A percentile compares a stretch with the other conserved stretches of the same genome.
Conservation (phyloP, 345 rosid genomes). For the Gossypium anomalum region DNA sequence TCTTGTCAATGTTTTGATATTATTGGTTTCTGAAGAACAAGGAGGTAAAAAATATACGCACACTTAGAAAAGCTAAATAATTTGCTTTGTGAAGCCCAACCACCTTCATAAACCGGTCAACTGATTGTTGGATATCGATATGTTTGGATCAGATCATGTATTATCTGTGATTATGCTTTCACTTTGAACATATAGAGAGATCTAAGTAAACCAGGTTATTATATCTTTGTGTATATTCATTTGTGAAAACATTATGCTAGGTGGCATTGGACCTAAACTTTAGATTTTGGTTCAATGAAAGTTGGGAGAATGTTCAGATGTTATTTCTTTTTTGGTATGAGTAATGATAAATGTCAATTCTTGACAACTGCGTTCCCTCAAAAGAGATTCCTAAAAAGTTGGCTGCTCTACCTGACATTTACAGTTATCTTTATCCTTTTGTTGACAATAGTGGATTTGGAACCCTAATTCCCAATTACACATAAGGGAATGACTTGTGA, state of each 20-base stretch:
- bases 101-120: not conserved
- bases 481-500: not conserved
- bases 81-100: slow-evolving; percentile 1
- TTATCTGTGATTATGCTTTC: not conserved
- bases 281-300: slow-evolving; percentile 7
- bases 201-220: not conserved
- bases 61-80: not conserved
- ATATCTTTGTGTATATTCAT: not conserved
- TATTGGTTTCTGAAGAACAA: slow-evolving; percentile 7
- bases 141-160: not conserved
- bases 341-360: slow-evolving; percentile 18
- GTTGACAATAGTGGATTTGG: not conserved
- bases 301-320: slow-evolving; percentile 16
- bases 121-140: slow-evolving; percentile 3
- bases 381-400: slow-evolving; percentile 14
- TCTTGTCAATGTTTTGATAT: slow-evolving; percentile 7
- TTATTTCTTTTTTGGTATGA: not conserved
- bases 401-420: slow-evolving; percentile 2
- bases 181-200: not conserved
- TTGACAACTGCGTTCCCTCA: slow-evolving; percentile 27
- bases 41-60: not conserved
- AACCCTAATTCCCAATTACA: not conserved
- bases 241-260: slow-evolving; percentile 2
- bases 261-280: slow-evolving; percentile 8
- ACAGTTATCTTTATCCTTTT: slow-evolving; percentile 3